Evolutionary conservation across 1,139 yeast species (phyloP).

Genomic region (Taphrina communis): DNA sequence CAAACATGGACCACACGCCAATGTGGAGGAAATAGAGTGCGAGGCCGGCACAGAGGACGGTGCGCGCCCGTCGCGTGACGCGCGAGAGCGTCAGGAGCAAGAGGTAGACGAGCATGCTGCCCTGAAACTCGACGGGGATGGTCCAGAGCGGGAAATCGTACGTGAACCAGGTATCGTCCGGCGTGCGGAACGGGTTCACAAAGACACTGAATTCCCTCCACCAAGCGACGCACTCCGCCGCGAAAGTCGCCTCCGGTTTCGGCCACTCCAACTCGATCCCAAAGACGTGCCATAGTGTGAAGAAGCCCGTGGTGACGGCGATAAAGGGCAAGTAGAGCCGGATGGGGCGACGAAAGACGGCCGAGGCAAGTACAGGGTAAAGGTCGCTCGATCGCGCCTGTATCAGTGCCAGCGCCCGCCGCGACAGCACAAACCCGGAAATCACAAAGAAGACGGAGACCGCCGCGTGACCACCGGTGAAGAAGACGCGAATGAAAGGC

Average conservation of each 20-base stretch:
- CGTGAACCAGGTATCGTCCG: slow-evolving; percentile 25
- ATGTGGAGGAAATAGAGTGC: slow-evolving; percentile 15
- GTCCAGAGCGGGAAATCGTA: slow-evolving; percentile 34
- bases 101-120: slow-evolving; percentile 5
- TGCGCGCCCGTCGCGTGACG: slow-evolving; percentile 14
- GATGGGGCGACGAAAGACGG: slow-evolving; percentile 30
- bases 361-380: slow-evolving; percentile 26
- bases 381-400: slow-evolving; percentile 16
- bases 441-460: slow-evolving; percentile 38
- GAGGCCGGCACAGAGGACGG: neutral
- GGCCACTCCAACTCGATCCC: slow-evolving; percentile 26
- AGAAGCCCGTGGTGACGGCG: slow-evolving; percentile 19
- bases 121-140: slow-evolving; percentile 37
- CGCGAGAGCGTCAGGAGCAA: slow-evolving; percentile 16
- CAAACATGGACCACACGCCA: slow-evolving; percentile 26
- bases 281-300: slow-evolving; percentile 27
- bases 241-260: slow-evolving; percentile 24
- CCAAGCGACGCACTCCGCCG: slow-evolving; percentile 19
- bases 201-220: slow-evolving; percentile 19
- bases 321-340: slow-evolving; percentile 33
- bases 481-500: slow-evolving; percentile 28
- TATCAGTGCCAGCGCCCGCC: slow-evolving; percentile 18
- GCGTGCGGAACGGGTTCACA: slow-evolving; percentile 20
- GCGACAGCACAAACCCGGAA: slow-evolving; percentile 33
- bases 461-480: slow-evolving; percentile 28